Conservation (phyloP, 2,329 filamentous ascomycete species). For the Xylaria sp. region DNA sequence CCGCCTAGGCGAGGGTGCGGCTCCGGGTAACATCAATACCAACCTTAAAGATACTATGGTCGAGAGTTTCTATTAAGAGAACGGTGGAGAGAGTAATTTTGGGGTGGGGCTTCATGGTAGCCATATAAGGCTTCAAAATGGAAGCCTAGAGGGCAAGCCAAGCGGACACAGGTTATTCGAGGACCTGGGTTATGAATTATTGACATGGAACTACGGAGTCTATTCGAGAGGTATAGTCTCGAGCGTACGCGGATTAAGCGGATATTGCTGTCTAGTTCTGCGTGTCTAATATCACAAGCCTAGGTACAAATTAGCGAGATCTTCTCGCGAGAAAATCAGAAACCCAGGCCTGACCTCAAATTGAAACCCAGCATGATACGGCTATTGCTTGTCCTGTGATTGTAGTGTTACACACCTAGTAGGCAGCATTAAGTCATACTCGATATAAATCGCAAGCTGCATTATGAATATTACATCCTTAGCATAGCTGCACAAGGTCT, state of each 20-base stretch:
- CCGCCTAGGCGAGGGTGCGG: constrained; percentile 87
- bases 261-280: constrained; percentile 7
- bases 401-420: not conserved
- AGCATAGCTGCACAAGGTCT: not conserved
- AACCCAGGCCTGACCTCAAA: constrained; percentile 4
- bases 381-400: not conserved
- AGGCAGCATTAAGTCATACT: not conserved
- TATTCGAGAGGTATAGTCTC: constrained; percentile 11
- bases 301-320: constrained; percentile 4
- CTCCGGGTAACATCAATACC: constrained; percentile 80
- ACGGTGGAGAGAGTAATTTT: not conserved
- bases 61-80: constrained; percentile 88
- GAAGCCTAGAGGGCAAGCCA: constrained; percentile 1
- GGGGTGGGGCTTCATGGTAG: not conserved
- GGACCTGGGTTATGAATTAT: constrained; percentile 9
- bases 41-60: constrained; percentile 98
- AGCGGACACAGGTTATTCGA: constrained; percentile 9
- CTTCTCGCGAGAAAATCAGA: constrained; percentile 15
- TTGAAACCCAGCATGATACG: not conserved
- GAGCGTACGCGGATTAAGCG: not conserved
- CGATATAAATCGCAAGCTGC: not conserved
- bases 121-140: constrained; percentile 5
- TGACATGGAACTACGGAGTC: not conserved
- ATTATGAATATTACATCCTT: not conserved
- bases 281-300: constrained; percentile 5